phyloP scores from a whole-genome alignment of 768 basidiomycete genomes.

The Zangia roseola region DNA sequence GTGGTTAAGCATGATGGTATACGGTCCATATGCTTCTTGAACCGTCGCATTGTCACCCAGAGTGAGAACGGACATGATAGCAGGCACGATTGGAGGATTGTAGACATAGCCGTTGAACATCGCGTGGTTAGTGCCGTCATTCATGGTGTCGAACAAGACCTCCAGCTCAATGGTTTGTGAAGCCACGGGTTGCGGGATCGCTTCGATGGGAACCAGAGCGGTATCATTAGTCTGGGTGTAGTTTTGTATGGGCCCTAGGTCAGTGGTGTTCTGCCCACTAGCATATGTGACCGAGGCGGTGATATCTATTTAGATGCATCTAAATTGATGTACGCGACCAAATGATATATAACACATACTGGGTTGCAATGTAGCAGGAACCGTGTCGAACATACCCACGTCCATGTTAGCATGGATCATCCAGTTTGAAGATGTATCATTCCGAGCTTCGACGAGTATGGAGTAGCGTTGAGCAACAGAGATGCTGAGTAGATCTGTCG shows the following conservation, averaged over 20 bases:
- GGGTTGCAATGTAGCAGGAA: constrained; percentile 69
- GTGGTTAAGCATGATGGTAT: constrained; percentile 73
- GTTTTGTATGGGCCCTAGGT: constrained; percentile 50
- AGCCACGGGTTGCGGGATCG: constrained; percentile 46
- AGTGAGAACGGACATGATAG: constrained; percentile 71
- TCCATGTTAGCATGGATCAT: constrained; percentile 92
- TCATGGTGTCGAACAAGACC: constrained; percentile 79
- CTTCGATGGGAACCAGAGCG: constrained; percentile 59
- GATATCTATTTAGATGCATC: constrained; percentile 48
- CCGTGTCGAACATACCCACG: constrained; percentile 80
- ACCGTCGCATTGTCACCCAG: constrained; percentile 72
- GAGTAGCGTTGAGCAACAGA: constrained; percentile 93
- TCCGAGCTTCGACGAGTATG: constrained; percentile 85
- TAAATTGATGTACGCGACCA: neutral
- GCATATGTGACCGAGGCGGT: constrained; percentile 84
- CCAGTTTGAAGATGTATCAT: constrained; percentile 84
- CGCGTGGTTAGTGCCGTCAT: constrained; percentile 83
- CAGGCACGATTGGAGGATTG: constrained; percentile 69
- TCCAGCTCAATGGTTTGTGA: constrained; percentile 68
- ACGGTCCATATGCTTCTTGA: constrained; percentile 74
- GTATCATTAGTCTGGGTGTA: constrained; percentile 70
- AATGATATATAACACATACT: constrained; percentile 46
- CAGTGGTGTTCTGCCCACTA: constrained; percentile 47
- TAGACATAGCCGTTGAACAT: constrained; percentile 72
- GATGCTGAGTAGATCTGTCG: constrained; percentile 69